Percentiles rank a stretch among this genome's conserved stretches.
Evolutionary conservation across 164 flowering plant species (phyloP).

Genomic region (Cinnamomum chago): DNA sequence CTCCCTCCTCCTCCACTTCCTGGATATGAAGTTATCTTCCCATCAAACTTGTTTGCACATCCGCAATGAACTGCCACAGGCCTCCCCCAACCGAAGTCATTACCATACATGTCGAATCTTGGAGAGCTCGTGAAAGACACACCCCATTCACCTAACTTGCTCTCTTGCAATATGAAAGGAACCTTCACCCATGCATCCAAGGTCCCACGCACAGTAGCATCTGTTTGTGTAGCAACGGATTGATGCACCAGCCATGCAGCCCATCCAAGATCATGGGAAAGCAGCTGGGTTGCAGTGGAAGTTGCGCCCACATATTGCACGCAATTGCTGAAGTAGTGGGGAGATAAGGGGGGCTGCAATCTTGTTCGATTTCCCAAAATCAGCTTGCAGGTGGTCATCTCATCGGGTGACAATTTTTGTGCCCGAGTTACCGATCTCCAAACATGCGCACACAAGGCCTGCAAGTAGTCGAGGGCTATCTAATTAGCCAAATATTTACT

Average conservation of each 20-base stretch:
- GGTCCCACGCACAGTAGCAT: constrained; percentile 32
- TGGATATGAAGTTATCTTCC: constrained; percentile 65
- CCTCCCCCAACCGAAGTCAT: constrained; percentile 33
- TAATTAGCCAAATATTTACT: too few relatives aligned
- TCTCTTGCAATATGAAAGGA: constrained; percentile 71
- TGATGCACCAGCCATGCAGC: constrained; percentile 49
- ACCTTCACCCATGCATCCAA: constrained; percentile 52
- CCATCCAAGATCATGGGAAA: constrained; percentile 50
- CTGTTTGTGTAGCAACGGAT: constrained; percentile 46
- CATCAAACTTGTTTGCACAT: constrained; percentile 72
- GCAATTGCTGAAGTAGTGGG: constrained; percentile 43
- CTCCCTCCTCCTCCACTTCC: too few relatives aligned
- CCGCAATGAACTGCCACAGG: constrained; percentile 80
- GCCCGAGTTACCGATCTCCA: constrained; percentile 14
- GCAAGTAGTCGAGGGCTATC: neutral
- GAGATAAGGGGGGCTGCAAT: constrained; percentile 32
- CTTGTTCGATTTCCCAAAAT: constrained; percentile 35
- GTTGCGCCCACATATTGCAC: constrained; percentile 1
- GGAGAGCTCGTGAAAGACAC: constrained; percentile 54
- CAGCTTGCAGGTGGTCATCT: too few relatives aligned
- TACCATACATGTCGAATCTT: too few relatives aligned
- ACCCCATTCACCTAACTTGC: constrained; percentile 52
- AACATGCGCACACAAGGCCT: constrained; percentile 8
- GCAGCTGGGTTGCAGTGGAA: constrained; percentile 46
- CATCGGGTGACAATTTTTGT: constrained; percentile 21